A percentile compares a stretch with the other conserved stretches of the same genome.
These are phyloP conservation scores for Grosmannia penicillata DNA, from an alignment of 2,329 filamentous ascomycete genomes.

Conservation along the genomic window DNA sequence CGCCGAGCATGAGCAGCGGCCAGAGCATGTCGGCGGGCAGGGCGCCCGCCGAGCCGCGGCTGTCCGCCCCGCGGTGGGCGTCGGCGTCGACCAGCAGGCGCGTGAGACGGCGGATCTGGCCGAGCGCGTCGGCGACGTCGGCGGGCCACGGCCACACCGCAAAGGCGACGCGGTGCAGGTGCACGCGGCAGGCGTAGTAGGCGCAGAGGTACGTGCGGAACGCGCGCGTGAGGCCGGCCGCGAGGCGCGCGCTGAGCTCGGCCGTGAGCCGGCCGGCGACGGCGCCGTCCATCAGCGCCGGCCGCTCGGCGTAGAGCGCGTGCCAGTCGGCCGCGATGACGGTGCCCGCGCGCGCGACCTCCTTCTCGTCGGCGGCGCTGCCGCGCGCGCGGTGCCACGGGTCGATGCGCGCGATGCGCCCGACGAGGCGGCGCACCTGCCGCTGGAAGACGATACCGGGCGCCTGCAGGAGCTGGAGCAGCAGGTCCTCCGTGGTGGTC, in stretches of 20 bases:
- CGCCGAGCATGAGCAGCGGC: conserved; percentile 40
- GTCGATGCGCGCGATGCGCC: conserved; percentile 39
- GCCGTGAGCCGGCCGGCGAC: conserved; percentile 33
- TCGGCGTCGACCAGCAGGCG: conserved; percentile 29
- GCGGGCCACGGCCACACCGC: conserved; percentile 34
- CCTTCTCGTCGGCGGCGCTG: conserved; percentile 41
- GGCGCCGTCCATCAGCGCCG: conserved; percentile 40
- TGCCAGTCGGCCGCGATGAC: conserved; percentile 34
- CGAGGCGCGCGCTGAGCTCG: conserved; percentile 31
- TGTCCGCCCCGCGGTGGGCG: conserved; percentile 20
- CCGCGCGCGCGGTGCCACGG: conserved; percentile 39
- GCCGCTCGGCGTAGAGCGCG: conserved; percentile 33
- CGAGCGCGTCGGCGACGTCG: conserved; percentile 31
- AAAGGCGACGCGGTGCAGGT: conserved; percentile 42
- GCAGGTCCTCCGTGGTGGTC: conserved; percentile 29
- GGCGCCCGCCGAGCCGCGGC: conserved; percentile 26
- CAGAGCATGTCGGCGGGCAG: conserved; percentile 42
- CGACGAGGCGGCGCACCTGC: conserved; percentile 42
- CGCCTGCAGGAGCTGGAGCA: conserved; percentile 40
- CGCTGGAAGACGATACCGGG: conserved; percentile 42
- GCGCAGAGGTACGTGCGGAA: conserved; percentile 41
- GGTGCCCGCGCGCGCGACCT: conserved; percentile 39
- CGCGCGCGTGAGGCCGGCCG: conserved; percentile 33
- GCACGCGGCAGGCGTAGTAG: conserved; percentile 39
- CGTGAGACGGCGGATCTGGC: conserved; percentile 31